Evolutionary conservation across 495 filamentous ascomycete species (phyloP).

Genomic region (Hypoxylon trugodes): DNA sequence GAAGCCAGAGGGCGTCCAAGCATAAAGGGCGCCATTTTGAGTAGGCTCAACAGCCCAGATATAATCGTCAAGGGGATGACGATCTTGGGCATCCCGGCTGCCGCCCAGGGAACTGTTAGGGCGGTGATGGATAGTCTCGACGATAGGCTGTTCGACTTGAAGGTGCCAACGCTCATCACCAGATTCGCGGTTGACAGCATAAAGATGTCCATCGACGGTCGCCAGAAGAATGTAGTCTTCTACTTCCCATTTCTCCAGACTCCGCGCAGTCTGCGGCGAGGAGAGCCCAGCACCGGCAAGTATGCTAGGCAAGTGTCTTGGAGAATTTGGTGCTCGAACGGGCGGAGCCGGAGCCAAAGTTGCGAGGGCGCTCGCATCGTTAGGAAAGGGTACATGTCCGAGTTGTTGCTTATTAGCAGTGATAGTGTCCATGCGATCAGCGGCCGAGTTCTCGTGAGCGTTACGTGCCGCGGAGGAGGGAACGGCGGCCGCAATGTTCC

Average conservation of each 20-base stretch:
- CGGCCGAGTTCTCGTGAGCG: constrained; percentile 21
- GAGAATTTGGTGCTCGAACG: constrained; percentile 82
- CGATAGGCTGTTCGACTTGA: constrained; percentile 82
- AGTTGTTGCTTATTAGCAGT: constrained; percentile 48
- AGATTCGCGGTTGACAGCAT: constrained; percentile 89
- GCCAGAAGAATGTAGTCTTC: constrained; percentile 99
- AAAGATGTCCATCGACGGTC: constrained; percentile 96
- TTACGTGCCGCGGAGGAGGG: constrained; percentile 38
- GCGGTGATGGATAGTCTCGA: constrained; percentile 86
- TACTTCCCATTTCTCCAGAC: constrained; percentile 97
- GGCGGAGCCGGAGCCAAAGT: constrained; percentile 89
- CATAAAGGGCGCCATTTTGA: constrained; percentile 85
- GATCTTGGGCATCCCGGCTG: constrained; percentile 54
- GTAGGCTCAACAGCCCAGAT: constrained; percentile 98
- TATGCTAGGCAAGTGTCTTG: constrained; percentile 64
- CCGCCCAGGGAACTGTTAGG: constrained; percentile 69
- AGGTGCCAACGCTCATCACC: constrained; percentile 85
- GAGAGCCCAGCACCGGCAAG: constrained; percentile 67
- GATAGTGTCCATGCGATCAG: constrained; percentile 28
- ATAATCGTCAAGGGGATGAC: constrained; percentile 76
- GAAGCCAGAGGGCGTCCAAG: constrained; percentile 76
- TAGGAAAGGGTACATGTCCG: constrained; percentile 56
- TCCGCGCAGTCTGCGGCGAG: constrained; percentile 89
- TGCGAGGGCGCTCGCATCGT: constrained; percentile 92
- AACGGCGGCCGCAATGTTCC: constrained; percentile 38